These are phyloP conservation scores for Zygoascus meyerae DNA, from an alignment of 1,139 yeast species.

Conservation along the genomic window DNA sequence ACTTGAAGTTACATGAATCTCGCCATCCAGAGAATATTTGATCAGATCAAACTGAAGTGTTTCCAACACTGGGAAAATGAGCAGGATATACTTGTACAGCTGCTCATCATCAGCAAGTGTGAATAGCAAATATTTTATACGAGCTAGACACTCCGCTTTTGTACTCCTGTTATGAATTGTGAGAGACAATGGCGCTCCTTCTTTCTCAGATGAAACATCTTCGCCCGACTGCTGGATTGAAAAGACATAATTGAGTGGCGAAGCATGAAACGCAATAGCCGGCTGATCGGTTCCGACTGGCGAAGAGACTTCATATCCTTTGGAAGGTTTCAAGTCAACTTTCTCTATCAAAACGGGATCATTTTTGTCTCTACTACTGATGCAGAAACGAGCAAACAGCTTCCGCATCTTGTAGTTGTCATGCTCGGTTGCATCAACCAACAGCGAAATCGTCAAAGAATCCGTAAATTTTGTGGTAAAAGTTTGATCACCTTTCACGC, in stretches of 20 bases:
- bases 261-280: constrained; percentile 58
- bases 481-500: constrained; percentile 18
- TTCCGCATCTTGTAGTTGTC: constrained; percentile 57
- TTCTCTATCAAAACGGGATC: constrained; percentile 51
- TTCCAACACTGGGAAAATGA: constrained; percentile 14
- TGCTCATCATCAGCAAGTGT: constrained; percentile 30
- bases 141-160: constrained; percentile 15
- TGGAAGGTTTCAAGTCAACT: constrained; percentile 40
- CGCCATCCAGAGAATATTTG: constrained; percentile 18
- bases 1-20: constrained; percentile 12
- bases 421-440: constrained; percentile 69
- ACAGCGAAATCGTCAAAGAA: constrained; percentile 31
- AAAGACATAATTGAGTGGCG: constrained; percentile 60
- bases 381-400: constrained; percentile 60
- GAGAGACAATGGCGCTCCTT: constrained; percentile 5
- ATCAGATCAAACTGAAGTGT: constrained; percentile 15
- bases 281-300: constrained; percentile 28
- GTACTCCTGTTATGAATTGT: constrained; percentile 9
- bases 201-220: neutral
- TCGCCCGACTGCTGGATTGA: constrained; percentile 35
- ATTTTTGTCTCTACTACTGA: constrained; percentile 51
- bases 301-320: constrained; percentile 40
- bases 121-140: constrained; percentile 19
- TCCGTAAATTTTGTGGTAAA: constrained; percentile 19
- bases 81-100: constrained; percentile 13